Conservation (phyloP, 371 early-diverging fungal genomes). For the Mortierella sp. region DNA sequence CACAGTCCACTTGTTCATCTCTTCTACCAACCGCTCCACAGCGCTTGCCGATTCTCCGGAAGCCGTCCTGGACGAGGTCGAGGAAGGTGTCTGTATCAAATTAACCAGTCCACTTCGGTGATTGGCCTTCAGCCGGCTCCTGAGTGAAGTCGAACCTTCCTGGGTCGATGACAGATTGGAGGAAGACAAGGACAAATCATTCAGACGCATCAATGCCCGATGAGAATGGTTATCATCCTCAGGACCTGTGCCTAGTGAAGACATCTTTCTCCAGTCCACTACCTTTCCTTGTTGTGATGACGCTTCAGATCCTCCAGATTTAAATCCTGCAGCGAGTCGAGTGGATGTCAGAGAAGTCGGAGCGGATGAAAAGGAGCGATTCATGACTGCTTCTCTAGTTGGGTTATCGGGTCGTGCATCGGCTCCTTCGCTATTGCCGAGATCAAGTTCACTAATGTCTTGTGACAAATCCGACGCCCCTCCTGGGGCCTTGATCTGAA, state of each 20-base stretch:
- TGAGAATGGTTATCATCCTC: too few species aligned
- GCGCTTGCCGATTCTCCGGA: constrained; percentile 9
- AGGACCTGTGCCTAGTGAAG: too few species aligned
- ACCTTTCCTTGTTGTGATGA: too few species aligned
- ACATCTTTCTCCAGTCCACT: too few species aligned
- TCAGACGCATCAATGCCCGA: too few species aligned
- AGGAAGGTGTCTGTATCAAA: constrained; percentile 8
- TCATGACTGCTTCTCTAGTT: not conserved
- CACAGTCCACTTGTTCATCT: constrained; percentile 50
- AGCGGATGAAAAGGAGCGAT: not conserved
- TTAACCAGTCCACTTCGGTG: constrained; percentile 39
- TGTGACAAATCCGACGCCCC: not conserved
- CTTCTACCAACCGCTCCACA: constrained; percentile 42
- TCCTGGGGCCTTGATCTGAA: not conserved
- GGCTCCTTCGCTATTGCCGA: not conserved
- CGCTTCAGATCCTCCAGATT: too few species aligned
- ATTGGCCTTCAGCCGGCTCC: constrained; percentile 23
- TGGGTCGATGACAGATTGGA: too few species aligned
- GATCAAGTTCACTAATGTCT: too few species aligned
- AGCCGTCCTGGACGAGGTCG: not conserved
- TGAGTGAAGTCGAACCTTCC: not conserved
- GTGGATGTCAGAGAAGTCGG: not conserved
- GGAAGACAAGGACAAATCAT: too few species aligned
- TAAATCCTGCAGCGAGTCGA: too few species aligned
- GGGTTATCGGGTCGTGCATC: not conserved